Evolutionary conservation across 805 yeast species (phyloP).

Genomic region (Zygosaccharomyces kombuchaensis): DNA sequence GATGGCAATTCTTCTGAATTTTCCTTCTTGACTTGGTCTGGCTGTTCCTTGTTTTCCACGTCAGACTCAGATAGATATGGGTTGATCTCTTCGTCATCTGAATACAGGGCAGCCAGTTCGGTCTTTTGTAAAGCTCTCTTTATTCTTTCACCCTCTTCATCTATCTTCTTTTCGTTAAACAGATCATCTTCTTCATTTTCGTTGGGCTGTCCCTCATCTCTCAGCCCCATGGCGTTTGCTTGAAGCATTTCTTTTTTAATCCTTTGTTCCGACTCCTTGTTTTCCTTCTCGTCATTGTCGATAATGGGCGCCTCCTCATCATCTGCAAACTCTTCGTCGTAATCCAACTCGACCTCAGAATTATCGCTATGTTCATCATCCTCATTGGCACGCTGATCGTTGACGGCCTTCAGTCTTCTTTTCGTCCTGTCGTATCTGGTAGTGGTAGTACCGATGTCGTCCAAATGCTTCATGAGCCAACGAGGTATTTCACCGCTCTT

Average conservation of each 20-base stretch:
- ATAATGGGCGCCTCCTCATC: constrained; percentile 98
- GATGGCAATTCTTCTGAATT: constrained; percentile 18
- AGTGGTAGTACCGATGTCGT: constrained; percentile 49
- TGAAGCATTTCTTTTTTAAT: constrained; percentile 80
- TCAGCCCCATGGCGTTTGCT: constrained; percentile 66
- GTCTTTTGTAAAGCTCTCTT: constrained; percentile 78
- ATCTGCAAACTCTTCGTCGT: constrained; percentile 95
- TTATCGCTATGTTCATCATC: constrained; percentile 52
- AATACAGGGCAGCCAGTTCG: constrained; percentile 69
- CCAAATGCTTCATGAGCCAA: constrained; percentile 93
- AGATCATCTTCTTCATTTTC: constrained; percentile 68
- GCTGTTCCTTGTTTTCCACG: constrained; percentile 49
- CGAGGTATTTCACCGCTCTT: constrained; percentile 69
- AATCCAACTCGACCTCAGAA: constrained; percentile 89
- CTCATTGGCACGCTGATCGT: constrained; percentile 39
- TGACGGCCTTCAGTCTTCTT: constrained; percentile 47
- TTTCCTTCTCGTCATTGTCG: constrained; percentile 94
- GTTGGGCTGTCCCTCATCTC: constrained; percentile 53
- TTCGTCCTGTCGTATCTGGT: constrained; percentile 49
- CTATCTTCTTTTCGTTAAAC: constrained; percentile 72
- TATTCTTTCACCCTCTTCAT: constrained; percentile 84
- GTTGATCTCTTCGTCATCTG: constrained; percentile 83
- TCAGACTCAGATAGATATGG: constrained; percentile 78
- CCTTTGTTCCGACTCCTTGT: constrained; percentile 79
- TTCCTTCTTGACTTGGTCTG: constrained; percentile 38